These are phyloP conservation scores for Sporodiniella umbellata DNA, from an alignment of 371 early-diverging fungal species.

Conservation along the genomic window DNA sequence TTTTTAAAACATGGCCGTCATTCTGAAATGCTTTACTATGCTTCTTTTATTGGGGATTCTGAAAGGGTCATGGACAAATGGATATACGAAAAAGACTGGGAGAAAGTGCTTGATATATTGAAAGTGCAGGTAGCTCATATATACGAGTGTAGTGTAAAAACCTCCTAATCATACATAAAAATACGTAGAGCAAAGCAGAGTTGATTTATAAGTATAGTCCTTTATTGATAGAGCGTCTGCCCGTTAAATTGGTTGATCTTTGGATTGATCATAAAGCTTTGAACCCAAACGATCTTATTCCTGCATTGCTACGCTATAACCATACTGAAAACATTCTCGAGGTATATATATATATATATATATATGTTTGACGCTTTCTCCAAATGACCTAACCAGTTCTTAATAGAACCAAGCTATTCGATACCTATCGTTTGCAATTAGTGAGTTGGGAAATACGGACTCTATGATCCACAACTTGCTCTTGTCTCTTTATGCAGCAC, in stretches of 20 bases:
- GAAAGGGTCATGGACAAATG: constrained; percentile 79
- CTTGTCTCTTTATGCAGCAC: constrained; percentile 77
- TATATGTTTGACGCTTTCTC: too few species aligned
- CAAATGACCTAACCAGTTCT: too few species aligned
- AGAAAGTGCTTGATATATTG: constrained; percentile 71
- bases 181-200: constrained; percentile 60
- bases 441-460: constrained; percentile 74
- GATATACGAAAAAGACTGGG: constrained; percentile 73
- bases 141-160: constrained; percentile 11
- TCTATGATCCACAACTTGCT: constrained; percentile 89
- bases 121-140: constrained; percentile 57
- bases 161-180: too few species aligned
- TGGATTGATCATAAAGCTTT: constrained; percentile 83
- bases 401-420: constrained; percentile 88
- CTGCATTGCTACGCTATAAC: constrained; percentile 81
- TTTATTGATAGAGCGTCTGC: constrained; percentile 75
- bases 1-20: constrained; percentile 83
- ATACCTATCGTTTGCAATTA: constrained; percentile 82
- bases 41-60: constrained; percentile 75
- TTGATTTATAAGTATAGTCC: constrained; percentile 86
- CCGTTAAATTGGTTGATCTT: constrained; percentile 75
- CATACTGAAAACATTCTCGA: constrained; percentile 31
- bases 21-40: constrained; percentile 74
- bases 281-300: constrained; percentile 82
- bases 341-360: constrained; percentile 30